These are phyloP conservation scores for Wickerhamiella galacta DNA, from an alignment of 805 yeast genomes.

Conservation along the genomic window DNA sequence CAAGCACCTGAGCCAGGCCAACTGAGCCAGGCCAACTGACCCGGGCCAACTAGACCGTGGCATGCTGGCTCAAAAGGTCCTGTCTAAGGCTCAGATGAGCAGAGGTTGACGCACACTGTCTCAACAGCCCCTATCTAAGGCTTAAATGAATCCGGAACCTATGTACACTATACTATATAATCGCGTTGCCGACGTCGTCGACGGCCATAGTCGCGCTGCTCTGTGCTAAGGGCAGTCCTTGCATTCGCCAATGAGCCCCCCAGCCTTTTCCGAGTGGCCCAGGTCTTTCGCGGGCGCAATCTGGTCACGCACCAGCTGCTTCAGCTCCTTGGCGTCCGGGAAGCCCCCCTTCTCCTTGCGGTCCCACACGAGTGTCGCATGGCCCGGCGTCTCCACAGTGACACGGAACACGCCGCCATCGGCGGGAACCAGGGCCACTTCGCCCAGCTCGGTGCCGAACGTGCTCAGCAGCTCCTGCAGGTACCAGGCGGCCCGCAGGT, in stretches of 20 bases:
- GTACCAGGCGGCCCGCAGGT: constrained; percentile 76
- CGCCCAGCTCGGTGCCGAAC: constrained; percentile 41
- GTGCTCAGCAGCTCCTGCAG: constrained; percentile 74
- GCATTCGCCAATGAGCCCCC: constrained; percentile 4
- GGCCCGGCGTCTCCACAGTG: constrained; percentile 21
- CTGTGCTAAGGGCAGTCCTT: too few relatives aligned
- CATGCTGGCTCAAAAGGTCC: too few relatives aligned
- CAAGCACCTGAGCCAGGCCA: too few relatives aligned
- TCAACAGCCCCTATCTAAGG: too few relatives aligned
- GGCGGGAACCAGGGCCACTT: constrained; percentile 34
- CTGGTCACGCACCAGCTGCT: constrained; percentile 44
- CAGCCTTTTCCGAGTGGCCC: constrained; percentile 44
- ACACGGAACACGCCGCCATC: constrained; percentile 45
- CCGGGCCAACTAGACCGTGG: too few relatives aligned
- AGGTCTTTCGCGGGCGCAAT: constrained; percentile 37
- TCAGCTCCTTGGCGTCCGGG: constrained; percentile 71
- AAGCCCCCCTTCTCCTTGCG: constrained; percentile 52
- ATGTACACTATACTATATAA: too few relatives aligned
- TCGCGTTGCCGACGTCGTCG: too few relatives aligned
- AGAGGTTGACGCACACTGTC: too few relatives aligned
- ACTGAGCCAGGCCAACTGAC: too few relatives aligned
- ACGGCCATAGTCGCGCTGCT: too few relatives aligned
- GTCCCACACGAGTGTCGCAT: constrained; percentile 37
- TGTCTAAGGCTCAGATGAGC: too few relatives aligned
- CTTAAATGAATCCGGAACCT: too few relatives aligned